These are phyloP conservation scores for Amauroascus verrucosus DNA, from an alignment of 2,329 filamentous ascomycete species.

Conservation along the genomic window DNA sequence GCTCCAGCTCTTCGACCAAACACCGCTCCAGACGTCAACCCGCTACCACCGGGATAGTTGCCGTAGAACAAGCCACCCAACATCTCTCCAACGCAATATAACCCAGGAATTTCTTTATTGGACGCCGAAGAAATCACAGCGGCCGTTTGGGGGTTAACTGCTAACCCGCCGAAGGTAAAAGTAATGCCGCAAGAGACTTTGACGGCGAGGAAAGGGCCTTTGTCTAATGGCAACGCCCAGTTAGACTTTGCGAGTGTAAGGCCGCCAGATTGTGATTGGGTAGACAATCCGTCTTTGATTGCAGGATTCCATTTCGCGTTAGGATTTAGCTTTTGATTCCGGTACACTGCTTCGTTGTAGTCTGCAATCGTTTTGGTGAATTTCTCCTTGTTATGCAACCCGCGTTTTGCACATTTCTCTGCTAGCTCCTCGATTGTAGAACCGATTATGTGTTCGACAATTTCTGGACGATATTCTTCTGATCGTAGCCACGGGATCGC, in stretches of 20 bases:
- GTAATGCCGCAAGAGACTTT: constrained; percentile 57
- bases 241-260: constrained; percentile 52
- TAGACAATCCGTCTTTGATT: constrained; percentile 52
- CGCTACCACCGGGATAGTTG: constrained; percentile 55
- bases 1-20: constrained; percentile 40
- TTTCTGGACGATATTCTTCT: constrained; percentile 54
- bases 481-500: constrained; percentile 44
- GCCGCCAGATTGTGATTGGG: constrained; percentile 39
- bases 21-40: constrained; percentile 50
- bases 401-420: constrained; percentile 37
- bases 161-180: constrained; percentile 58
- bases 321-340: constrained; percentile 39
- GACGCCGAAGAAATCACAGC: constrained; percentile 42
- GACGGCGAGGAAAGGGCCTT: constrained; percentile 52
- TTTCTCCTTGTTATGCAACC: constrained; percentile 36
- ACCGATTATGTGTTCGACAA: constrained; percentile 45
- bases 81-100: constrained; percentile 57
- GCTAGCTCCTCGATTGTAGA: constrained; percentile 48
- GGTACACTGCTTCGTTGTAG: constrained; percentile 50
- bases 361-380: constrained; percentile 46
- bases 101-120: constrained; percentile 40
- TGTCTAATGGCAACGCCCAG: constrained; percentile 51
- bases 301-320: constrained; percentile 47
- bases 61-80: constrained; percentile 53
- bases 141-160: constrained; percentile 46